Conservation (phyloP, 2,329 filamentous ascomycete species). For the Tolypocladium ophioglossoides region DNA sequence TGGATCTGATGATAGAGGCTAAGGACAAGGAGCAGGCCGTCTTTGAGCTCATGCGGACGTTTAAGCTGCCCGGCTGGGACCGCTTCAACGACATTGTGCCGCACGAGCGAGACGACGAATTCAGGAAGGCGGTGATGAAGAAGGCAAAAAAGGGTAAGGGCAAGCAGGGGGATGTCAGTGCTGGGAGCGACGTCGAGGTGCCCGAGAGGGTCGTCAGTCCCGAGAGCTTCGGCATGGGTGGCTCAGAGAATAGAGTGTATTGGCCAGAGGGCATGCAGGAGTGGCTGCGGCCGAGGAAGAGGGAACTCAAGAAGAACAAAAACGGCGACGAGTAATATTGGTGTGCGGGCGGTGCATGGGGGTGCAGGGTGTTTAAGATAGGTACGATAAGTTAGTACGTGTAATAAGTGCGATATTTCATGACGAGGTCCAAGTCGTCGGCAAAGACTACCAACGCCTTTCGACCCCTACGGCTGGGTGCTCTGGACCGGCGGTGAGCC, state of each 20-base stretch:
- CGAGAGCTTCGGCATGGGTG: conserved; percentile 78
- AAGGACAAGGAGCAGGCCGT: conserved; percentile 98
- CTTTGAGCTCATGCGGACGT: conserved; percentile 84
- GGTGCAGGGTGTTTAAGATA: not conserved
- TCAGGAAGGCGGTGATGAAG: conserved; percentile 30
- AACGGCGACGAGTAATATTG: conserved; percentile 18
- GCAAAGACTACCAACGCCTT: no score
- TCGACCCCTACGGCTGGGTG: no score
- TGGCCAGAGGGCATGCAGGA: conserved; percentile 88
- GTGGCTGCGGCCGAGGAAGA: conserved; percentile 76
- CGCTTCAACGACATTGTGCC: conserved; percentile 69
- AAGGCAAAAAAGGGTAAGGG: conserved; percentile 25
- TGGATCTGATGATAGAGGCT: conserved; percentile 98
- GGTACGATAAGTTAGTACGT: conserved; percentile 10
- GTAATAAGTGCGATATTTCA: not conserved
- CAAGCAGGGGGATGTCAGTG: conserved; percentile 18
- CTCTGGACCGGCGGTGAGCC: no score
- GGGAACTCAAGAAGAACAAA: conserved; percentile 43
- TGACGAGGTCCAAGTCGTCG: not conserved
- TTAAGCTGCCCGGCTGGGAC: conserved; percentile 72
- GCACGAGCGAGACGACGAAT: conserved; percentile 66
- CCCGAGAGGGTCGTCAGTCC: conserved; percentile 41
- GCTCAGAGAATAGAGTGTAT: conserved; percentile 70
- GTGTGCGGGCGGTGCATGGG: conserved; percentile 19
- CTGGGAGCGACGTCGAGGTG: conserved; percentile 25